Percentiles rank a stretch among this genome's conserved stretches.
phyloP scores from a whole-genome alignment of 306 rosid species.

The Begonia masoniana region DNA sequence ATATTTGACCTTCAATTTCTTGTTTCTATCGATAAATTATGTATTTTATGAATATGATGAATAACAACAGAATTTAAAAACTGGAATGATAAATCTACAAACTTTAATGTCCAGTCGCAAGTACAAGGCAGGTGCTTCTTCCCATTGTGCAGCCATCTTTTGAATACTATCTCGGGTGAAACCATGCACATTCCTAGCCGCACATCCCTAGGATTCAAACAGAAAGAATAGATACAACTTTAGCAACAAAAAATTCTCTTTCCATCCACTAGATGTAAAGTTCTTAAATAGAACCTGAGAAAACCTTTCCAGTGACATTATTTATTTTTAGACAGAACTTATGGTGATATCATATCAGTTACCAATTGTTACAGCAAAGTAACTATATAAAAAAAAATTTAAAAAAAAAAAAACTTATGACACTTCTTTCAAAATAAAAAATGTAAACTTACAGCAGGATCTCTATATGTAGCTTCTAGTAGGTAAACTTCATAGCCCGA shows the following conservation, averaged over 20 bases:
- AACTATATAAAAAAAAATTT: no score
- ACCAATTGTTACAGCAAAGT: no score
- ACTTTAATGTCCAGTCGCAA: conserved; percentile 78
- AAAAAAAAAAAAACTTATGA: no score
- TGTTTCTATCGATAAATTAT: conserved; percentile 2
- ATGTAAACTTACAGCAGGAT: conserved; percentile 58
- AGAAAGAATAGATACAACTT: neutral
- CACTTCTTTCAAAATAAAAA: neutral
- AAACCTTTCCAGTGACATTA: no score
- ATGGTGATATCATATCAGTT: no score
- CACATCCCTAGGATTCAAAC: conserved; percentile 59
- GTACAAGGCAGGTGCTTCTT: conserved; percentile 75
- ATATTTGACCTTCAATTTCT: neutral
- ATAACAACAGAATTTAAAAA: no score
- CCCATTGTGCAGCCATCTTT: conserved; percentile 83
- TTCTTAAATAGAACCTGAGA: neutral
- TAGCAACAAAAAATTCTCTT: neutral
- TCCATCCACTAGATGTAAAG: neutral
- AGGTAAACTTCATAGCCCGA: conserved; percentile 90
- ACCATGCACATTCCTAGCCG: conserved; percentile 93
- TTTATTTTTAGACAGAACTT: no score
- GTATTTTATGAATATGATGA: no score
- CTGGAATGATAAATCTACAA: conserved; percentile 8
- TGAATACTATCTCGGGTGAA: conserved; percentile 59
- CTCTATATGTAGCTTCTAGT: conserved; percentile 89